Evolutionary conservation across 148 eudicot species (phyloP).

Genomic region (Euryodendron excelsum): DNA sequence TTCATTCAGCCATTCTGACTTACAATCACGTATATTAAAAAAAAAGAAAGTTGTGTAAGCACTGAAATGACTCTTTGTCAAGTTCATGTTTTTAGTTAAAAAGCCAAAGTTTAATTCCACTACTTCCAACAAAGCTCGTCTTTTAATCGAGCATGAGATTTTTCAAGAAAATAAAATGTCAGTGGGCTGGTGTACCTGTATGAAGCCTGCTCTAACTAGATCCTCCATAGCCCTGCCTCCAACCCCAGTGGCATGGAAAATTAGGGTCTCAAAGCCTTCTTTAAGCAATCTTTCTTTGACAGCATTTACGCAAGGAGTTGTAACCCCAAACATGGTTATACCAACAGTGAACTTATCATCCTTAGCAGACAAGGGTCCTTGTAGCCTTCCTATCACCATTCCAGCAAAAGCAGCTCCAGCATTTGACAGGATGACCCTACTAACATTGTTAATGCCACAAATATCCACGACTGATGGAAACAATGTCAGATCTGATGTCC

Average conservation of each 20-base stretch:
- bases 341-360: constrained; percentile 71
- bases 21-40: too few species aligned
- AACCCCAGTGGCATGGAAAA: constrained; percentile 97
- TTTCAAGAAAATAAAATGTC: background rate
- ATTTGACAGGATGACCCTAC: constrained; percentile 67
- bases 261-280: constrained; percentile 87
- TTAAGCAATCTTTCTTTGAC: constrained; percentile 65
- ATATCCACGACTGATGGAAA: constrained; percentile 96
- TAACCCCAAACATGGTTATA: constrained; percentile 95
- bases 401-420: constrained; percentile 98
- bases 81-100: background rate
- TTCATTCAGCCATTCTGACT: background rate
- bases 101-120: background rate
- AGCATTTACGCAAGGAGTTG: constrained; percentile 87
- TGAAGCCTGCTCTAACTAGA: constrained; percentile 80
- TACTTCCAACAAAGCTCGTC: background rate
- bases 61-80: background rate
- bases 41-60: too few species aligned
- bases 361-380: constrained; percentile 19
- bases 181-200: constrained; percentile 52
- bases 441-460: constrained; percentile 87
- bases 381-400: constrained; percentile 64
- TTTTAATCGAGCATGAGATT: background rate
- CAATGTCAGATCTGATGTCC: constrained; percentile 85
- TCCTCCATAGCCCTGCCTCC: constrained; percentile 99